Conservation (phyloP, 768 basidiomycete genomes). For the Collybia nuda region DNA sequence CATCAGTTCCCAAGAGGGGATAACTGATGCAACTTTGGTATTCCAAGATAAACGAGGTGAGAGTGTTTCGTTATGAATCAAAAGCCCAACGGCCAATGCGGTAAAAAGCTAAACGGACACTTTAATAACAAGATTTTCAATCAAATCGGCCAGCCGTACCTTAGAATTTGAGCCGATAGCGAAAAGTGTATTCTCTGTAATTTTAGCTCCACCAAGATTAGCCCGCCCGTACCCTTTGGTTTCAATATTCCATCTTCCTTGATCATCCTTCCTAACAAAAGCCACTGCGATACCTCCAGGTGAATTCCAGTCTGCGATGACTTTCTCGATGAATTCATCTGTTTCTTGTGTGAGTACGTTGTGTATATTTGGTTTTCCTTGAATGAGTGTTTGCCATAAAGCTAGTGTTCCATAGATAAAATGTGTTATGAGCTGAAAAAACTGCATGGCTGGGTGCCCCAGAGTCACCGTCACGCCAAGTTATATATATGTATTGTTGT, state of each 20-base stretch:
- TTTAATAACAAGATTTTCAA: not conserved
- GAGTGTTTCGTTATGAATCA: conserved; percentile 24
- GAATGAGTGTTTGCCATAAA: not conserved
- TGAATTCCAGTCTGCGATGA: conserved; percentile 8
- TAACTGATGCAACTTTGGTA: conserved; percentile 19
- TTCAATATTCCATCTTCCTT: conserved; percentile 3
- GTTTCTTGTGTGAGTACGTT: conserved; percentile 2
- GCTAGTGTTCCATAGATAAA: too few species aligned
- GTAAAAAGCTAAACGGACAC: conserved; percentile 19
- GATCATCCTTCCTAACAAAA: conserved; percentile 1
- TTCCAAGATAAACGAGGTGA: conserved; percentile 24
- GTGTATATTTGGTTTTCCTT: not conserved
- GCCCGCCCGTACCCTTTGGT: conserved; percentile 8
- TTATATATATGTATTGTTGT: too few species aligned
- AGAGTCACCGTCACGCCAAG: too few species aligned
- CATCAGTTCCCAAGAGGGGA: conserved; percentile 22
- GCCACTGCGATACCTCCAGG: conserved; percentile 9
- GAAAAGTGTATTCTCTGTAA: conserved; percentile 24
- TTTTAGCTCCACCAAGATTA: conserved; percentile 5
- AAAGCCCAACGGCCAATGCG: conserved; percentile 21
- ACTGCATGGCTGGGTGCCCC: too few species aligned
- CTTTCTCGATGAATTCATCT: conserved; percentile 7
- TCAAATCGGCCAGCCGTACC: conserved; percentile 11
- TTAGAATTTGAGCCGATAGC: conserved; percentile 31
- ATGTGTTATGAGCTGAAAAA: too few species aligned